phyloP scores from a whole-genome alignment of 1,139 yeast species.

The Yamadazyma buinensis region DNA sequence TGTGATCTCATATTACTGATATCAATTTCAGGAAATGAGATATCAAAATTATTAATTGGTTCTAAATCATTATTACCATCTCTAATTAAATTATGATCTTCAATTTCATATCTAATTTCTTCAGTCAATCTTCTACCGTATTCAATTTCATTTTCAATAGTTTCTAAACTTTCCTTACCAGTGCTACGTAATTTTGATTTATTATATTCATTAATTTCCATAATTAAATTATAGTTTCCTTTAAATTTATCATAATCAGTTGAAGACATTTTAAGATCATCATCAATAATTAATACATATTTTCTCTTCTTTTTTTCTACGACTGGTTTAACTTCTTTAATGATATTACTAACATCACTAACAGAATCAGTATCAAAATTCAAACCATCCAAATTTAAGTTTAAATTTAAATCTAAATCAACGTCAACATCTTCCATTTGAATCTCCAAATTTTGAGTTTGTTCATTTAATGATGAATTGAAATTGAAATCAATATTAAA shows the following conservation, averaged over 20 bases:
- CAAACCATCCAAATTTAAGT: neutral
- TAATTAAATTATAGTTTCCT: constrained; percentile 9
- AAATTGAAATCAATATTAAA: constrained; percentile 10
- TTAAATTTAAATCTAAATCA: neutral
- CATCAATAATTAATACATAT: constrained; percentile 4
- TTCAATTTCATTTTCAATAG: constrained; percentile 12
- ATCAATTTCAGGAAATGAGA: constrained; percentile 15
- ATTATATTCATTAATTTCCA: constrained; percentile 5
- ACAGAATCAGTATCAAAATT: neutral
- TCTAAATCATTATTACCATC: neutral
- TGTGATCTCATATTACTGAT: constrained; percentile 21
- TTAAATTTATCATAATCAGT: neutral
- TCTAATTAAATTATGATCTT: neutral
- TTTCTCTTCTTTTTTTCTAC: constrained; percentile 3
- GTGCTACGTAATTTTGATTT: constrained; percentile 2
- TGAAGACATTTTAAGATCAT: neutral
- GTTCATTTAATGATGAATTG: neutral
- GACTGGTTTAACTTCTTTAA: neutral
- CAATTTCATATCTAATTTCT: neutral
- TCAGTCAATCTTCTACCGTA: constrained; percentile 13
- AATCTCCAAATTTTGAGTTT: neutral
- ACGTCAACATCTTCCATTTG: neutral
- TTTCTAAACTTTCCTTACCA: too few species aligned
- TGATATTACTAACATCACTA: neutral
- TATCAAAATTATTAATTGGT: constrained; percentile 12